Percentiles rank a stretch among this genome's conserved stretches.
Conservation (phyloP, 371 early-diverging fungal genomes). For the Saksenaea vasiformis region DNA sequence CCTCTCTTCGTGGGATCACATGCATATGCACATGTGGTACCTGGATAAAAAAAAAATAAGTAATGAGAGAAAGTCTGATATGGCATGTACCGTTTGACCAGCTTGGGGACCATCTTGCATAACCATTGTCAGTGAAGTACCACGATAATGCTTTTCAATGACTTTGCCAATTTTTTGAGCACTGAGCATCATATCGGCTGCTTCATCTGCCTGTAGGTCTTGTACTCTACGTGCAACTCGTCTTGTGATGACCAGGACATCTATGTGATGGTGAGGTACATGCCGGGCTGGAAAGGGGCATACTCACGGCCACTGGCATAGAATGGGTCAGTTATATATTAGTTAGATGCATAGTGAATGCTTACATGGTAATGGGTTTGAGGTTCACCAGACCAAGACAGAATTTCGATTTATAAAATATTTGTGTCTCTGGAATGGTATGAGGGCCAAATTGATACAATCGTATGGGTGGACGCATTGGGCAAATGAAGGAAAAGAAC, state of each 20-base stretch:
- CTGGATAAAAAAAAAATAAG: conserved; percentile 16
- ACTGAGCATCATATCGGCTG: conserved; percentile 74
- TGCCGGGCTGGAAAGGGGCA: background rate
- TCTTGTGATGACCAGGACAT: conserved; percentile 82
- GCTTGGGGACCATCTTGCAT: conserved; percentile 84
- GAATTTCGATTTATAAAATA: conserved; percentile 72
- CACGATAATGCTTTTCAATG: conserved; percentile 74
- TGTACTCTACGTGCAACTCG: conserved; percentile 69
- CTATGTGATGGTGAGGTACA: conserved; percentile 32
- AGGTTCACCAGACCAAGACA: conserved; percentile 85
- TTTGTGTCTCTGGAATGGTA: conserved; percentile 62
- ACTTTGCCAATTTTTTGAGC: conserved; percentile 77
- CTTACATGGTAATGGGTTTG: conserved; percentile 83
- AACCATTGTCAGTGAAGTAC: conserved; percentile 75
- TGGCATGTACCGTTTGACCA: conserved; percentile 82
- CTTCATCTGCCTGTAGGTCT: conserved; percentile 79
- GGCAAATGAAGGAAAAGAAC: background rate
- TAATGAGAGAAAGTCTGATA: background rate
- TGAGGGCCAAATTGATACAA: conserved; percentile 65
- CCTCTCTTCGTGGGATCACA: conserved; percentile 82
- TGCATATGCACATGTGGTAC: conserved; percentile 94
- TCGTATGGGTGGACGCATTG: conserved; percentile 8
- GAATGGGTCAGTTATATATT: background rate
- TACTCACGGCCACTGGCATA: conserved; percentile 29
- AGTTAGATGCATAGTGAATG: background rate